Evolutionary conservation across 2,329 filamentous ascomycete species (phyloP).

Genomic region (Ceratocystis cubensis): DNA sequence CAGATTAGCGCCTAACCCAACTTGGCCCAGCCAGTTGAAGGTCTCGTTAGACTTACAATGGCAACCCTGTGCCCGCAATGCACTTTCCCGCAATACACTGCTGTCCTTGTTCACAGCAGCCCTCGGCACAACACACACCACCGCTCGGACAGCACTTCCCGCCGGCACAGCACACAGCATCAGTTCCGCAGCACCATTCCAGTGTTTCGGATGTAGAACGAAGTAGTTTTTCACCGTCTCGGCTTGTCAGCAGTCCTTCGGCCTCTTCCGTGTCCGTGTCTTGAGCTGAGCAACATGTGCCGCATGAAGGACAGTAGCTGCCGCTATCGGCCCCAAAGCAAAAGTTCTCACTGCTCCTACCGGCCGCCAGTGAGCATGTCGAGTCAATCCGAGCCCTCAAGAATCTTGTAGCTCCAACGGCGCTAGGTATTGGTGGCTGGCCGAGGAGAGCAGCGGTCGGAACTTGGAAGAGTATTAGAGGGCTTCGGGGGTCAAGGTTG

Average conservation of each 20-base stretch:
- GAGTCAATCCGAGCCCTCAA: background rate
- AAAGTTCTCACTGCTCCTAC: conserved; percentile 17
- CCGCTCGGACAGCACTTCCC: conserved; percentile 19
- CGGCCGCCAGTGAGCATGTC: conserved; percentile 3
- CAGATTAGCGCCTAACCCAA: background rate
- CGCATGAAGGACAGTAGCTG: conserved; percentile 19
- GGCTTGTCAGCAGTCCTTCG: too few species aligned
- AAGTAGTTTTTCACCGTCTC: background rate
- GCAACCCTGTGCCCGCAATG: background rate
- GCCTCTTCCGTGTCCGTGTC: too few species aligned
- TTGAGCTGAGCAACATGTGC: conserved; percentile 19
- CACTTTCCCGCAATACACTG: conserved; percentile 19
- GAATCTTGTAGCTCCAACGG: background rate
- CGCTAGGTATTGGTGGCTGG: background rate
- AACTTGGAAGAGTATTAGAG: background rate
- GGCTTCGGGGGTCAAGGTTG: background rate
- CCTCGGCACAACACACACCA: conserved; percentile 20
- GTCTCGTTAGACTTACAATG: background rate
- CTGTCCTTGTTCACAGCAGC: conserved; percentile 19
- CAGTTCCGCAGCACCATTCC: conserved; percentile 19
- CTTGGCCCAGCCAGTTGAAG: background rate
- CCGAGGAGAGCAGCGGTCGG: background rate
- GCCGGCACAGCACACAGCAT: conserved; percentile 20
- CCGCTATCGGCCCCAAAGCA: conserved; percentile 18
- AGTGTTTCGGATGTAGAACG: background rate